Conservation (phyloP, 2,329 filamentous ascomycete genomes). For the Mycosphaerella sp. region DNA sequence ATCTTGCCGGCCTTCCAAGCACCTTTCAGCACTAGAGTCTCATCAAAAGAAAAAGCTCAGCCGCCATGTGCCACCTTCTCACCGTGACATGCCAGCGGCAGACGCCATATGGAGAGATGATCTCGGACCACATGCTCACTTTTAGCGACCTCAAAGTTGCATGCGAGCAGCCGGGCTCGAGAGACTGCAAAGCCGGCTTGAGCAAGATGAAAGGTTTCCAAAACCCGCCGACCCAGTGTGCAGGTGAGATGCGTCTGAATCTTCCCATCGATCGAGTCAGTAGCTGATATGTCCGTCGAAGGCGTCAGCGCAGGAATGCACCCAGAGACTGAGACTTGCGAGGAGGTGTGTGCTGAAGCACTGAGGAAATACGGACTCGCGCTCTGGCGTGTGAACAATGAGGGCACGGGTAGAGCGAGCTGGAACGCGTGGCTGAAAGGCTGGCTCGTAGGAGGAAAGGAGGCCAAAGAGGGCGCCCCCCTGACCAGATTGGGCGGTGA, state of each 20-base stretch:
- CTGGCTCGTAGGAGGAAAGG: background rate
- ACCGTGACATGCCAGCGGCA: constrained; percentile 12
- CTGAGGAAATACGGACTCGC: constrained; percentile 8
- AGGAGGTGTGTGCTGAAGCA: constrained; percentile 1
- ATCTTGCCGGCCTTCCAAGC: too few relatives aligned
- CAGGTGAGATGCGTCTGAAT: constrained; percentile 8
- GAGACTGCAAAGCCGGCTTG: constrained; percentile 5
- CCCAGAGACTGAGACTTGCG: background rate
- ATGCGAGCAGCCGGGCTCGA: constrained; percentile 13
- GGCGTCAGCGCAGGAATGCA: constrained; percentile 6
- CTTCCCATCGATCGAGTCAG: background rate
- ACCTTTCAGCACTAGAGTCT: background rate
- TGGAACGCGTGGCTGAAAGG: background rate
- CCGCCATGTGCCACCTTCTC: constrained; percentile 14
- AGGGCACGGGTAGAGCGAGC: background rate
- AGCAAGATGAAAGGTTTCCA: constrained; percentile 12
- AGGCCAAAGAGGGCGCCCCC: background rate
- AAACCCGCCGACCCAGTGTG: constrained; percentile 14
- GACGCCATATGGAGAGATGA: background rate
- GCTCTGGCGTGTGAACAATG: constrained; percentile 2
- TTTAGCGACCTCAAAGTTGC: constrained; percentile 11
- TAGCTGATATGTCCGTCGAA: background rate
- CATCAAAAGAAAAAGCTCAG: background rate
- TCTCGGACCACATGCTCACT: constrained; percentile 11
- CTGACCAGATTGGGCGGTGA: background rate